These are phyloP conservation scores for Falciphora oryzae DNA, from an alignment of 2,329 filamentous ascomycete genomes.

Conservation along the genomic window DNA sequence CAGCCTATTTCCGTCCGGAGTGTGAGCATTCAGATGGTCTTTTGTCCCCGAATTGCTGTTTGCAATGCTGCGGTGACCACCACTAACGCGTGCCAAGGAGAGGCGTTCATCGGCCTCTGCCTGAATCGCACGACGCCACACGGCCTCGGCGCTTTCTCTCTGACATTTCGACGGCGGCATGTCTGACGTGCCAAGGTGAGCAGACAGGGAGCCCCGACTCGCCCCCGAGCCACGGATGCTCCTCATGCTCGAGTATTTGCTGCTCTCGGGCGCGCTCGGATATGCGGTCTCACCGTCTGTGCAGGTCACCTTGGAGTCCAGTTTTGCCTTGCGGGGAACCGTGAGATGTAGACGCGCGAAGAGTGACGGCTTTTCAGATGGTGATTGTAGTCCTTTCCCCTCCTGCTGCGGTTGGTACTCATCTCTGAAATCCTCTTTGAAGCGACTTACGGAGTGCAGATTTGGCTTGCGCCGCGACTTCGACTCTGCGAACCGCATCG, in stretches of 20 bases:
- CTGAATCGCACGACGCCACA: conserved; percentile 16
- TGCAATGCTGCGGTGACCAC: background rate
- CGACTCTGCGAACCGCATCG: conserved; percentile 34
- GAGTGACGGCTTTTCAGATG: conserved; percentile 24
- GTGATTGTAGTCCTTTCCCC: background rate
- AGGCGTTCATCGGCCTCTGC: conserved; percentile 13
- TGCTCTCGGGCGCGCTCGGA: background rate
- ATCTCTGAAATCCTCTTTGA: conserved; percentile 34
- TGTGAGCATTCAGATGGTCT: background rate
- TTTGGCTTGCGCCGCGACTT: conserved; percentile 24
- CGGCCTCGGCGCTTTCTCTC: conserved; percentile 9
- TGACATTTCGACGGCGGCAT: conserved; percentile 2
- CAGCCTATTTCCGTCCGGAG: background rate
- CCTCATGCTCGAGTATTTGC: background rate
- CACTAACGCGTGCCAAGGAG: conserved; percentile 4
- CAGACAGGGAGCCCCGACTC: background rate
- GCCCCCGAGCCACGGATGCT: background rate
- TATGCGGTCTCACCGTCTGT: conserved; percentile 11
- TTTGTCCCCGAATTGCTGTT: background rate
- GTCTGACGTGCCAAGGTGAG: background rate
- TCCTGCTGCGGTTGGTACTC: conserved; percentile 11
- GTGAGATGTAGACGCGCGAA: conserved; percentile 30
- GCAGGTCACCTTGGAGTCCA: conserved; percentile 15
- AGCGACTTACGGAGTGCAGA: conserved; percentile 30
- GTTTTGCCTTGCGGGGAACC: conserved; percentile 26